Evolutionary conservation across 306 rosid genomes (phyloP).

Genomic region (Crotalaria pallida): DNA sequence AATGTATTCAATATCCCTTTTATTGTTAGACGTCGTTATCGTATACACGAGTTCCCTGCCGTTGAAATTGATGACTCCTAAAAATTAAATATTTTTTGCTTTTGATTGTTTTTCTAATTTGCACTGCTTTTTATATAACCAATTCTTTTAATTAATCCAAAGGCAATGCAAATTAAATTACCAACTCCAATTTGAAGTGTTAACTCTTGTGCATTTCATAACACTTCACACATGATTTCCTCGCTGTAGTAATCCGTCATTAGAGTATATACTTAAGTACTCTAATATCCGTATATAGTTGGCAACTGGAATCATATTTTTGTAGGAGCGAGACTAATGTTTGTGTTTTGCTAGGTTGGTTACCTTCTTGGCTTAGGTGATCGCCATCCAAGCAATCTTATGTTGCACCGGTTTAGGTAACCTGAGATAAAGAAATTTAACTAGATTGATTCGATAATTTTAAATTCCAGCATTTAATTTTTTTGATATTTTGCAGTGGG

Average conservation of each 20-base stretch:
- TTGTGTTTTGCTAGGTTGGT: conserved; percentile 64
- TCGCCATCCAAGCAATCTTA: conserved; percentile 99
- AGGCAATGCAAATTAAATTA: background rate
- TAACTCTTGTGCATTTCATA: background rate
- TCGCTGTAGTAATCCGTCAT: background rate
- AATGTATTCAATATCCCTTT: background rate
- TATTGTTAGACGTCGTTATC: background rate
- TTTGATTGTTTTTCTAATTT: background rate
- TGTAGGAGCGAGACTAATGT: background rate
- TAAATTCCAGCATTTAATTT: conserved; percentile 20
- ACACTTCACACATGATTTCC: background rate
- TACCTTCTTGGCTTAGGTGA: conserved; percentile 99
- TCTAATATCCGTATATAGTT: background rate
- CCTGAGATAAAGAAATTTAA: conserved; percentile 14
- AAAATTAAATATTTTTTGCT: background rate
- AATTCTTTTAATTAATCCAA: too few species aligned
- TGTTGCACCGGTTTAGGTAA: conserved; percentile 89
- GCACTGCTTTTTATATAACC: too few species aligned
- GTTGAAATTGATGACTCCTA: background rate
- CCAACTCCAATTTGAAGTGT: background rate
- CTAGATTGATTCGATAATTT: background rate
- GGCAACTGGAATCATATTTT: background rate
- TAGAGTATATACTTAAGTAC: too few species aligned
- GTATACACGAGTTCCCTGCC: background rate
- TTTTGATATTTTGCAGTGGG: conserved; percentile 55